Percentiles rank a stretch among this genome's conserved stretches.
These are phyloP conservation scores for Chlamydomonas asymmetrica DNA, from an alignment of 139 green algal species.

Conservation along the genomic window DNA sequence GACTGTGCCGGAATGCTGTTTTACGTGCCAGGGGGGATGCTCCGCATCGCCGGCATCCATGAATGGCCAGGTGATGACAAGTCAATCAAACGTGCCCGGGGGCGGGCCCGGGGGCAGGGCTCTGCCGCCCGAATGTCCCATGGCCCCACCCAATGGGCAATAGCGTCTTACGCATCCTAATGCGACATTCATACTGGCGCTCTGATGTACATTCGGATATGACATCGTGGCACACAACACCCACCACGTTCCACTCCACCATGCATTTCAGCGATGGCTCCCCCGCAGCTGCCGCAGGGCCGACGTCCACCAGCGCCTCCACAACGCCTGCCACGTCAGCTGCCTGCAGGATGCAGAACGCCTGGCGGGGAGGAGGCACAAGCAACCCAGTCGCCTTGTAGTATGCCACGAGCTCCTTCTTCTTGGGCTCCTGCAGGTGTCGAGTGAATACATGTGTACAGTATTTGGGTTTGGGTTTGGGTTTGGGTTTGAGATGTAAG, in stretches of 20 bases:
- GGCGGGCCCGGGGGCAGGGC: no score
- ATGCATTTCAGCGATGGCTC: not conserved
- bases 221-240: not conserved
- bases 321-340: conserved; percentile 25
- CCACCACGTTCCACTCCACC: not conserved
- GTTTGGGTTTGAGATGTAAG: not conserved
- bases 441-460: not conserved
- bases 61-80: no score
- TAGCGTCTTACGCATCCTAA: no score
- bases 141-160: no score
- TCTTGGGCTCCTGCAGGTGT: conserved; percentile 54
- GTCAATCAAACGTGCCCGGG: no score
- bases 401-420: conserved; percentile 48
- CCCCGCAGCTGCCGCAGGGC: not conserved
- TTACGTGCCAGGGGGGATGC: no score
- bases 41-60: no score
- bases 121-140: no score
- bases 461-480: not conserved
- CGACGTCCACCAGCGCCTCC: conserved; percentile 38
- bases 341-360: conserved; percentile 44
- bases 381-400: not conserved
- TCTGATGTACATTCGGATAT: not conserved
- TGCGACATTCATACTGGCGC: no score
- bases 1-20: no score
- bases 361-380: not conserved